Evolutionary conservation across 306 rosid genomes (phyloP).

Genomic region (Vigna angularis): DNA sequence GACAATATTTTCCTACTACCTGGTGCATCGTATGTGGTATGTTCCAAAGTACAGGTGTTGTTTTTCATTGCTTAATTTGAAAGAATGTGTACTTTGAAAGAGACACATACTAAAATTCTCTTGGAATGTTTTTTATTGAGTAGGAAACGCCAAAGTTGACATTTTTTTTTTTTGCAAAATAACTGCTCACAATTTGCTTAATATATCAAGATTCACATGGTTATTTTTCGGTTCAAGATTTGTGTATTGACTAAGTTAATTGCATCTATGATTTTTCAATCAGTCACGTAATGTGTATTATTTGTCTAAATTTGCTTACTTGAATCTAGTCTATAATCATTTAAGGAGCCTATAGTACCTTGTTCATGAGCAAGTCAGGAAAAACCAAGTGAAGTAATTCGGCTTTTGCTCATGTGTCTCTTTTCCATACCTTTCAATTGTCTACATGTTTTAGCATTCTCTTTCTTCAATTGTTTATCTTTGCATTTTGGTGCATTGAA

Average conservation of each 20-base stretch:
- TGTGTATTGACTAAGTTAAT: conserved; percentile 1
- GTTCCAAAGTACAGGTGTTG: conserved; percentile 41
- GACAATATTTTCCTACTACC: conserved; percentile 77
- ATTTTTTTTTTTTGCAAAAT: background rate
- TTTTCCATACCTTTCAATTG: conserved; percentile 4
- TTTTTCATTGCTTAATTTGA: conserved; percentile 23
- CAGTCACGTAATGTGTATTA: background rate
- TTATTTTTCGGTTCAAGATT: conserved; percentile 16
- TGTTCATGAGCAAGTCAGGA: conserved; percentile 21
- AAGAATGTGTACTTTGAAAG: conserved; percentile 31
- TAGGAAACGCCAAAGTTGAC: conserved; percentile 19
- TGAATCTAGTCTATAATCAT: conserved; percentile 11
- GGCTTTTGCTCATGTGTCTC: conserved; percentile 1
- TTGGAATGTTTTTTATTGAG: conserved; percentile 12
- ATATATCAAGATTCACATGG: background rate
- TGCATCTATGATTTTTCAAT: background rate
- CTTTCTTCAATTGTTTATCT: conserved; percentile 32
- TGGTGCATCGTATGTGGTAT: conserved; percentile 86
- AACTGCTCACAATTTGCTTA: conserved; percentile 12
- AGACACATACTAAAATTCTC: background rate
- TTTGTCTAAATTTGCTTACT: conserved; percentile 13
- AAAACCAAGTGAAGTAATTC: conserved; percentile 20
- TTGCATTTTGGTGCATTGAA: conserved; percentile 11
- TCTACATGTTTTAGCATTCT: conserved; percentile 13
- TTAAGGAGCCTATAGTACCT: conserved; percentile 18